These are phyloP conservation scores for Chaetomium sp. DNA, from an alignment of 2,329 filamentous ascomycete genomes.

Conservation along the genomic window DNA sequence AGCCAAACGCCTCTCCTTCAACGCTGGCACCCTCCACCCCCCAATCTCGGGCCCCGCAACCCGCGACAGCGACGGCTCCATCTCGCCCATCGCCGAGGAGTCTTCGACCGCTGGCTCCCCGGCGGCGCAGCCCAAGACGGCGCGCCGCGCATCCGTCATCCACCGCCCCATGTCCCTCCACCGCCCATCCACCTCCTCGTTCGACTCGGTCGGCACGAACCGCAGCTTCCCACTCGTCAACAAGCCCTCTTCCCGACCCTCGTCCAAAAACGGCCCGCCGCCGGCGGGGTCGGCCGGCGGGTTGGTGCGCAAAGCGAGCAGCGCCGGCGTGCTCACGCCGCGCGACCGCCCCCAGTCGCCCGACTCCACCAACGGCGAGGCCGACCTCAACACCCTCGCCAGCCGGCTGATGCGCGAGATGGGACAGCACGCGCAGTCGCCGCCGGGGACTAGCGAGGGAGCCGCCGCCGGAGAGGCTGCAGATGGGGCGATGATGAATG, in stretches of 20 bases:
- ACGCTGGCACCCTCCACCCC: constrained; percentile 12
- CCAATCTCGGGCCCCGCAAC: constrained; percentile 24
- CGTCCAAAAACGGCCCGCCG: background rate
- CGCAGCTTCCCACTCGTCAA: constrained; percentile 65
- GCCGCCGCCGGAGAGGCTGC: too few species aligned
- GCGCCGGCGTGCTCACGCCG: constrained; percentile 50
- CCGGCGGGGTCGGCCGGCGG: background rate
- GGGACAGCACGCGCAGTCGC: constrained; percentile 16
- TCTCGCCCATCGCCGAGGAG: constrained; percentile 36
- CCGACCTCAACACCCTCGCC: constrained; percentile 51
- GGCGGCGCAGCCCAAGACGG: background rate
- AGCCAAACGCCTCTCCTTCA: constrained; percentile 26
- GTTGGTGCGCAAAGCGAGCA: constrained; percentile 40
- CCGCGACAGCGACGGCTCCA: constrained; percentile 32
- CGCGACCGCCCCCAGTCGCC: constrained; percentile 46
- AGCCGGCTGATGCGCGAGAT: constrained; percentile 54
- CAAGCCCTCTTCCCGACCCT: constrained; percentile 40
- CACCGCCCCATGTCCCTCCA: constrained; percentile 51
- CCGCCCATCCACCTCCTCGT: constrained; percentile 59
- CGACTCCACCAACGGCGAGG: constrained; percentile 37
- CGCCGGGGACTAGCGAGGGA: too few species aligned
- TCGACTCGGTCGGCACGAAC: constrained; percentile 60
- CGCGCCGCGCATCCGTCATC: constrained; percentile 40
- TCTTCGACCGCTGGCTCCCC: constrained; percentile 21
- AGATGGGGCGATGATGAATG: constrained; percentile 1